A percentile compares a stretch with the other conserved stretches of the same genome.
These are phyloP conservation scores for Cryptococcus deneoformans DNA, from an alignment of 1,284 basidiomycete species.

Conservation along the genomic window DNA sequence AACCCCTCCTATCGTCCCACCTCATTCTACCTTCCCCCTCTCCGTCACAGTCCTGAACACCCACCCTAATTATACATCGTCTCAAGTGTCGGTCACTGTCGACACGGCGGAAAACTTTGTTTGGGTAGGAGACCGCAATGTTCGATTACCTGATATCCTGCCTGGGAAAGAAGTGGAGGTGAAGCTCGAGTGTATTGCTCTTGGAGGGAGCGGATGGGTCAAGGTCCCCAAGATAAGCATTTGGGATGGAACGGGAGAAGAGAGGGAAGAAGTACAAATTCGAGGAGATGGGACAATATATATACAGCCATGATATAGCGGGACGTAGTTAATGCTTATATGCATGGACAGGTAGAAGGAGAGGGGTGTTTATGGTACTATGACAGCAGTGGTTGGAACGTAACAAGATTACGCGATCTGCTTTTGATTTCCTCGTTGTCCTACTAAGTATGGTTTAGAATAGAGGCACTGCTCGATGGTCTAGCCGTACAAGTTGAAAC, in stretches of 20 bases:
- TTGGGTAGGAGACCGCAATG: constrained; percentile 36
- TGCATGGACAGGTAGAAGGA: no score
- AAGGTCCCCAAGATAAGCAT: constrained; percentile 33
- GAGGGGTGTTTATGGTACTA: no score
- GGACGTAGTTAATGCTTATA: neutral
- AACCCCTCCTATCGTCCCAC: constrained; percentile 14
- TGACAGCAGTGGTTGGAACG: neutral
- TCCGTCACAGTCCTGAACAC: constrained; percentile 34
- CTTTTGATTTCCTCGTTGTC: no score
- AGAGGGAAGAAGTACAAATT: constrained; percentile 32
- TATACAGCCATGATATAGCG: constrained; percentile 14
- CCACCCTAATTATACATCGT: constrained; percentile 29
- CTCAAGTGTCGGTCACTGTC: constrained; percentile 22
- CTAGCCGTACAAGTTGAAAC: no score
- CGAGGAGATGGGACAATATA: constrained; percentile 16
- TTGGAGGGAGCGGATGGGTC: constrained; percentile 32
- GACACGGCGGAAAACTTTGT: constrained; percentile 45
- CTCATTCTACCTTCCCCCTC: constrained; percentile 27
- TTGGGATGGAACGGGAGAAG: constrained; percentile 32
- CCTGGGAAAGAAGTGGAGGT: constrained; percentile 21
- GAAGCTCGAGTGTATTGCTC: constrained; percentile 23
- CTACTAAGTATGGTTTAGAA: no score
- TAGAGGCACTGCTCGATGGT: no score
- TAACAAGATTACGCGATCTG: no score
- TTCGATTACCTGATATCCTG: constrained; percentile 22